Conservation (phyloP, 306 rosid species). For the Oxytropis ochrocephala region DNA sequence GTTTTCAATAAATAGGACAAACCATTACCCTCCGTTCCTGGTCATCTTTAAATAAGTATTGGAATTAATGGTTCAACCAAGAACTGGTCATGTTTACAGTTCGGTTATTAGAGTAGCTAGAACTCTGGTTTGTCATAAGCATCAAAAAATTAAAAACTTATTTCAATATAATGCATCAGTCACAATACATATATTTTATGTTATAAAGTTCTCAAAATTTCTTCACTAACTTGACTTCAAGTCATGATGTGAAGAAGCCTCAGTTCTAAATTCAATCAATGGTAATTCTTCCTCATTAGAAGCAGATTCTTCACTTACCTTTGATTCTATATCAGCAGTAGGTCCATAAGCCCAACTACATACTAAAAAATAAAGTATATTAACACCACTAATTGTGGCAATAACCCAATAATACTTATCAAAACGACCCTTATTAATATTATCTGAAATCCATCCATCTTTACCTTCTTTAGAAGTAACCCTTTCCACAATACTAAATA, state of each 20-base stretch:
- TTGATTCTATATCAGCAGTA: constrained; percentile 4
- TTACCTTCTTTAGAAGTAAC: background rate
- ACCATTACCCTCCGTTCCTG: too few relatives aligned
- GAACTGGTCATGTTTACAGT: too few relatives aligned
- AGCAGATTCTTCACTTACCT: background rate
- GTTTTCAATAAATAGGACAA: too few relatives aligned
- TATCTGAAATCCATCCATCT: constrained; percentile 7
- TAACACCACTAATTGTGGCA: background rate
- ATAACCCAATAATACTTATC: constrained; percentile 2
- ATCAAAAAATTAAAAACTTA: too few relatives aligned
- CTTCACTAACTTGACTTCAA: background rate
- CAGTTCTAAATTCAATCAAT: background rate
- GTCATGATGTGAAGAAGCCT: background rate
- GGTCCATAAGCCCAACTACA: constrained; percentile 9
- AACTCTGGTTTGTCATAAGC: too few relatives aligned
- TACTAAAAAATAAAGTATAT: background rate
- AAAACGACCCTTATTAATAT: constrained; percentile 7
- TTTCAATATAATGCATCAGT: background rate
- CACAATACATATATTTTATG: background rate
- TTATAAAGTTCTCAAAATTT: background rate
- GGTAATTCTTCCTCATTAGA: constrained; percentile 1
- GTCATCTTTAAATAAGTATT: too few relatives aligned
- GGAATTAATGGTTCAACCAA: too few relatives aligned
- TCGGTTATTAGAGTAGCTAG: too few relatives aligned
- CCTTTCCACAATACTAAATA: background rate